Conservation (phyloP, 805 yeast genomes). For the Starmerella apis region DNA sequence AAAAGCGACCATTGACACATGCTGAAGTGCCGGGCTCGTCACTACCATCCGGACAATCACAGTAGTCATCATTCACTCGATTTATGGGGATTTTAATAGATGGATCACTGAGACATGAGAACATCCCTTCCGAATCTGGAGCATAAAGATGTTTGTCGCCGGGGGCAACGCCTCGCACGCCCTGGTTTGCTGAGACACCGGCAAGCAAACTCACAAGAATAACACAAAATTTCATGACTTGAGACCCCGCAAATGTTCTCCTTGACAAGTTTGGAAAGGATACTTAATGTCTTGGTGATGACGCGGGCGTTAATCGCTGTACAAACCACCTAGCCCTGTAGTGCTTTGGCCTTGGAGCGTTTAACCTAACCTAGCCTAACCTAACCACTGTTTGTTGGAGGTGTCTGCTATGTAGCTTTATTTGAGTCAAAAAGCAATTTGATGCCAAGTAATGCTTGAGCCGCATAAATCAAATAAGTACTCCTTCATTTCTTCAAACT, state of each 20-base stretch:
- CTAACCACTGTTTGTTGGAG: too few species aligned
- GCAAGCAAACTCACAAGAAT: background rate
- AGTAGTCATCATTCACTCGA: slow-evolving; percentile 75
- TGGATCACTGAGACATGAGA: slow-evolving; percentile 63
- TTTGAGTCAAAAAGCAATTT: too few species aligned
- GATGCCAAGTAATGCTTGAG: too few species aligned
- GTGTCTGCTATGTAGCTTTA: too few species aligned
- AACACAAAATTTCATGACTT: background rate
- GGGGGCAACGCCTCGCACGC: slow-evolving; percentile 23
- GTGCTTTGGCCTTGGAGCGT: too few species aligned
- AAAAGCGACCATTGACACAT: slow-evolving; percentile 50
- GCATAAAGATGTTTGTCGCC: slow-evolving; percentile 33
- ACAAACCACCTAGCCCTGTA: too few species aligned
- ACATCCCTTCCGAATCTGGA: slow-evolving; percentile 44
- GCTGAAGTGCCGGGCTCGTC: slow-evolving; percentile 96
- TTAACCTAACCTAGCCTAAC: too few species aligned
- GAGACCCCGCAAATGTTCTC: background rate
- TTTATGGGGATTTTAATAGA: slow-evolving; percentile 47
- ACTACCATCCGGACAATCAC: slow-evolving; percentile 96
- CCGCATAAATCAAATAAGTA: too few species aligned
- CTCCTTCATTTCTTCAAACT: too few species aligned
- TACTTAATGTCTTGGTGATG: too few species aligned
- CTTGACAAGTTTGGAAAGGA: too few species aligned
- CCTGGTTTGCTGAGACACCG: background rate
- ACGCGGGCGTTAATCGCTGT: too few species aligned